Conservation (phyloP, 176 grass and related monocot genomes). For the Zoysia pacifica region DNA sequence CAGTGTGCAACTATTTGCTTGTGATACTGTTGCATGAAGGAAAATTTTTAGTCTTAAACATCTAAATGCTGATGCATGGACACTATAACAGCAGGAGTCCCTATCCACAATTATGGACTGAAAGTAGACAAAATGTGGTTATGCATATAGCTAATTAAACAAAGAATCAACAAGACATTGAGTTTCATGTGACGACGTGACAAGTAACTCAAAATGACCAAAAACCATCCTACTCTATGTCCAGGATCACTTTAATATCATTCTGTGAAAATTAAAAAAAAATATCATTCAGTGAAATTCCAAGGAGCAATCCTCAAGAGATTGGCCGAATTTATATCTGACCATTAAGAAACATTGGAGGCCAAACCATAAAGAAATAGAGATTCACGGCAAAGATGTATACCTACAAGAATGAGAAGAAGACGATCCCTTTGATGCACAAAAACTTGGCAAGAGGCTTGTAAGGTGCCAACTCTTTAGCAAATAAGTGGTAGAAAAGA, state of each 20-base stretch:
- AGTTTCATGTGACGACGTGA: constrained; percentile 5
- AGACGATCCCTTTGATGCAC: constrained; percentile 97
- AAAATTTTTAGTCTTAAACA: no score
- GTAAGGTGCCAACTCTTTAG: constrained; percentile 92
- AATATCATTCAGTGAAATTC: no score
- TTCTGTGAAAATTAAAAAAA: not conserved
- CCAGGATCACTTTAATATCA: not conserved
- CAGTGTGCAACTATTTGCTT: no score
- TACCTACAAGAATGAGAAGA: constrained; percentile 99
- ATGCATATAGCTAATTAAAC: constrained; percentile 1
- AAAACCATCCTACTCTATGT: constrained; percentile 12
- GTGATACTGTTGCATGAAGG: no score
- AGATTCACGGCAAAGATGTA: constrained; percentile 18
- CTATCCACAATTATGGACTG: not conserved
- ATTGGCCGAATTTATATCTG: not conserved
- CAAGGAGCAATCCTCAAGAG: no score
- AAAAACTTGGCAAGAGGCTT: constrained; percentile 93
- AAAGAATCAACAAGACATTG: not conserved
- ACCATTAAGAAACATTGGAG: not conserved
- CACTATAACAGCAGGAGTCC: not conserved
- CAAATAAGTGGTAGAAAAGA: constrained; percentile 96
- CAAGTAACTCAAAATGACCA: not conserved
- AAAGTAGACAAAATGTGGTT: not conserved
- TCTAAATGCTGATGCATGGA: not conserved
- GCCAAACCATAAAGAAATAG: not conserved